Evolutionary conservation across 768 basidiomycete genomes (phyloP).

Genomic region (Suillus fuscotomentosus): DNA sequence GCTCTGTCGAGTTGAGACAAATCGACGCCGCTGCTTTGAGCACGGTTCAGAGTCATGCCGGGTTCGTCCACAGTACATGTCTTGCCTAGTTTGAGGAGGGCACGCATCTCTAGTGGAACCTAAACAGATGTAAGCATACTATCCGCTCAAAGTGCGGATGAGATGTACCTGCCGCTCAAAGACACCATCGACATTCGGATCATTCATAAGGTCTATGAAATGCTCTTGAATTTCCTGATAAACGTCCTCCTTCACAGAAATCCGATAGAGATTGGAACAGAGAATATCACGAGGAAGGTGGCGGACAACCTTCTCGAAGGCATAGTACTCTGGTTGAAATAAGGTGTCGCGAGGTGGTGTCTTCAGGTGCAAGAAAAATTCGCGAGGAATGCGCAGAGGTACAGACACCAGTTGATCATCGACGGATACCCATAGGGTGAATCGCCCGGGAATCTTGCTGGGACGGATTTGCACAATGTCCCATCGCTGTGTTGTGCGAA

Average conservation of each 20-base stretch:
- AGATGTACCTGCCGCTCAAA: constrained; percentile 83
- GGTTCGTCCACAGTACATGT: constrained; percentile 68
- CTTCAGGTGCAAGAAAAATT: constrained; percentile 93
- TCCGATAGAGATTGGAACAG: constrained; percentile 77
- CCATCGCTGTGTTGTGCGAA: constrained; percentile 72
- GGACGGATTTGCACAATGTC: constrained; percentile 90
- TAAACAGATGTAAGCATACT: constrained; percentile 25
- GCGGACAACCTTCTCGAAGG: constrained; percentile 68
- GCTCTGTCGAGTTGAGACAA: constrained; percentile 76
- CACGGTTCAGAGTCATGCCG: constrained; percentile 75
- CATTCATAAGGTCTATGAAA: constrained; percentile 89
- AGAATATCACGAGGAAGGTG: constrained; percentile 79
- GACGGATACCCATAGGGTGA: constrained; percentile 83
- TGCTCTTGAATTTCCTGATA: constrained; percentile 86
- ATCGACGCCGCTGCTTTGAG: constrained; percentile 80
- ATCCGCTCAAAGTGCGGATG: neutral
- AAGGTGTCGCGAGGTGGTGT: constrained; percentile 58
- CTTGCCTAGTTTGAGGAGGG: constrained; percentile 80
- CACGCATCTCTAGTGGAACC: constrained; percentile 84
- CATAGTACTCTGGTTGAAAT: constrained; percentile 70
- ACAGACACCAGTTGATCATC: constrained; percentile 78
- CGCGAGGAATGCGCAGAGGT: constrained; percentile 81
- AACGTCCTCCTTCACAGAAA: constrained; percentile 78
- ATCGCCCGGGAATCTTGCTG: constrained; percentile 76
- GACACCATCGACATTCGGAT: constrained; percentile 92